A percentile compares a stretch with the other conserved stretches of the same genome.
phyloP scores from a whole-genome alignment of 2,329 filamentous ascomycete genomes.

The Pyricularia sp. region DNA sequence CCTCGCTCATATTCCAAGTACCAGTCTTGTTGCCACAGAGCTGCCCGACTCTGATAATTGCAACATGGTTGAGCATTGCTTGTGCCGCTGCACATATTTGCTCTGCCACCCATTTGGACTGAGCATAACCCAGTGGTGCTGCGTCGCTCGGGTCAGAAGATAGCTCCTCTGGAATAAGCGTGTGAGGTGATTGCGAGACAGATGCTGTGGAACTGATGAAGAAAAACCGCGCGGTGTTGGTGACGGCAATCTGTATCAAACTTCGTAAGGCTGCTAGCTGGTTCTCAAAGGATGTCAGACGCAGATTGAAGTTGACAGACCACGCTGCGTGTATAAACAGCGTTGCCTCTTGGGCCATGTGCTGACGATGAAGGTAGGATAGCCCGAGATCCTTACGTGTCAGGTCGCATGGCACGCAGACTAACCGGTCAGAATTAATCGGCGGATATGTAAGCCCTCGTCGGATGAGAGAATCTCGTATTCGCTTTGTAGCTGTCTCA shows the following conservation, averaged over 20 bases:
- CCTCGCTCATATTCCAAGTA: conserved; percentile 4
- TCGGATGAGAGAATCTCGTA: not conserved
- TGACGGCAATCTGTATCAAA: not conserved
- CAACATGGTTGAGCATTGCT: not conserved
- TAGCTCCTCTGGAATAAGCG: not conserved
- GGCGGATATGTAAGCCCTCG: not conserved
- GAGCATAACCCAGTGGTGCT: not conserved
- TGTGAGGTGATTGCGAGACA: not conserved
- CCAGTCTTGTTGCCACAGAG: not conserved
- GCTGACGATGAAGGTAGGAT: not conserved
- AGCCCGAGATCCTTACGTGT: not conserved
- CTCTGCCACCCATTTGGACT: conserved; percentile 3
- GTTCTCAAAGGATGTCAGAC: conserved; percentile 30
- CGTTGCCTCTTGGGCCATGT: conserved; percentile 14
- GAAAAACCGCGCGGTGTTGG: not conserved
- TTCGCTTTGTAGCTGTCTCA: not conserved
- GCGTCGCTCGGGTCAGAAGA: not conserved
- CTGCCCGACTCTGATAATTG: conserved; percentile 1
- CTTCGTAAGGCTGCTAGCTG: not conserved
- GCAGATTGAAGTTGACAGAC: conserved; percentile 42
- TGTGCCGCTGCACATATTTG: not conserved
- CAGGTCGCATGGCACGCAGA: not conserved
- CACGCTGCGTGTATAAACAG: conserved; percentile 36
- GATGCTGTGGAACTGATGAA: not conserved
- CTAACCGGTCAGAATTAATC: not conserved